Evolutionary conservation across 108 stramenopile species (phyloP), one percentile per base, ranked within the genome.

Genomic region (Nitzschia inconspicua): DNA sequence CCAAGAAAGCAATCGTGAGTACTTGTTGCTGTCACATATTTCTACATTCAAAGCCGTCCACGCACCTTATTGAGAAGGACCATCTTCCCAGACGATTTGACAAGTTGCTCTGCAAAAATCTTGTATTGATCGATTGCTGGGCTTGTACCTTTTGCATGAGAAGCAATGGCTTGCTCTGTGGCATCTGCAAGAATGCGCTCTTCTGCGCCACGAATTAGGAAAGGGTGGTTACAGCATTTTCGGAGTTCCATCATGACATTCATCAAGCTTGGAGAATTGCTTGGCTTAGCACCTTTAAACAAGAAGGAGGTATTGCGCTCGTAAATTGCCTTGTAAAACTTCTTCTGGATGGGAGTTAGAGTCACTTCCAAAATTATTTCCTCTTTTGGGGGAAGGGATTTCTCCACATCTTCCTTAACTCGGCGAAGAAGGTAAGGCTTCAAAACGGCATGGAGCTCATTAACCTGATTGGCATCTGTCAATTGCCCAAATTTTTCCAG

Each of bases 161-260:
- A n/a, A n/a, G n/a, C n/a, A n/a, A n/a, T n/a, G n/a, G n/a, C n/a
- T 57, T 66, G 75, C 14, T 55, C 61, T 16, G 83, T 81, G 1
- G 91, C 91, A 50, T 93, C 91, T 6, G 65, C 65, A 23, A 93
- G 71, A 50, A 93, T 89, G 16, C 84, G 69, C 30, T 93, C 92
- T 63, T 93, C 92, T 4, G 84, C 92, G 10, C 92, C 92, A 18
- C 83, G 64, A 24, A 93, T 77, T 13, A 93, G 72, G 56, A 85
- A 93, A n/a, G 92, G 92, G 48, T 93, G 92, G 63, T 99, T 98
- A 72, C 97, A 98, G 60, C 90, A 95, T 68, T 98, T 98, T 34
- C 96, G 65, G 0, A 98, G 85, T 64, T 98, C 97, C 97, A 98
- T 98, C 89, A 95, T 84, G 20, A 96, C 90, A 75, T 98, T 98